phyloP scores from a whole-genome alignment of 2,329 filamentous ascomycete genomes.

The Cordyceps cicadae region DNA sequence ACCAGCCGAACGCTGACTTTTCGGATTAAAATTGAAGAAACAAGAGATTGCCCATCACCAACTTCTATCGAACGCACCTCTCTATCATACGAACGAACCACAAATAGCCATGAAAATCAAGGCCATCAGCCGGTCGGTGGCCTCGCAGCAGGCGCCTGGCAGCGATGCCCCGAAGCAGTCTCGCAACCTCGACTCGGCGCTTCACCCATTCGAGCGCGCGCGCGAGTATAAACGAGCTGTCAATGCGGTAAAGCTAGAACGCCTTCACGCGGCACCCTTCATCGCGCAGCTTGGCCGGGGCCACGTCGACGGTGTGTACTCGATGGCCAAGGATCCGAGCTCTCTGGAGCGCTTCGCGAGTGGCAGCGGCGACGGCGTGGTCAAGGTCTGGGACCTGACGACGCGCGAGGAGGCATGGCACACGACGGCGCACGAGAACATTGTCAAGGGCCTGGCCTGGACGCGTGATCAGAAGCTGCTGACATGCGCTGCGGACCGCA shows the following conservation, averaged over 20 bases:
- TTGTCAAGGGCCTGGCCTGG: conserved; percentile 88
- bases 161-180: conserved; percentile 57
- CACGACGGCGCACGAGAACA: conserved; percentile 78
- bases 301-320: conserved; percentile 81
- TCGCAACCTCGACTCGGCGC: conserved; percentile 70
- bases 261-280: conserved; percentile 73
- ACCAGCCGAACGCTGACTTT: background rate
- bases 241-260: conserved; percentile 83
- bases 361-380: conserved; percentile 81
- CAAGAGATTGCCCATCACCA: background rate
- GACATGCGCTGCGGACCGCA: conserved; percentile 77
- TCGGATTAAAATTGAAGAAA: background rate
- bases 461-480: conserved; percentile 77
- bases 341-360: conserved; percentile 69
- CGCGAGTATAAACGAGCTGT: conserved; percentile 57
- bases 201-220: conserved; percentile 86
- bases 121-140: conserved; percentile 57
- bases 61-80: background rate
- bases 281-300: conserved; percentile 79
- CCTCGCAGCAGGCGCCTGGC: conserved; percentile 58
- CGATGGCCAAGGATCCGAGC: conserved; percentile 70
- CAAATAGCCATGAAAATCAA: conserved; percentile 46
- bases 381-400: conserved; percentile 84
- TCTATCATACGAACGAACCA: background rate
- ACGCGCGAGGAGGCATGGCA: conserved; percentile 68